Conservation (phyloP, 352 stramenopile genomes). For the Globisporangium nagaii region DNA sequence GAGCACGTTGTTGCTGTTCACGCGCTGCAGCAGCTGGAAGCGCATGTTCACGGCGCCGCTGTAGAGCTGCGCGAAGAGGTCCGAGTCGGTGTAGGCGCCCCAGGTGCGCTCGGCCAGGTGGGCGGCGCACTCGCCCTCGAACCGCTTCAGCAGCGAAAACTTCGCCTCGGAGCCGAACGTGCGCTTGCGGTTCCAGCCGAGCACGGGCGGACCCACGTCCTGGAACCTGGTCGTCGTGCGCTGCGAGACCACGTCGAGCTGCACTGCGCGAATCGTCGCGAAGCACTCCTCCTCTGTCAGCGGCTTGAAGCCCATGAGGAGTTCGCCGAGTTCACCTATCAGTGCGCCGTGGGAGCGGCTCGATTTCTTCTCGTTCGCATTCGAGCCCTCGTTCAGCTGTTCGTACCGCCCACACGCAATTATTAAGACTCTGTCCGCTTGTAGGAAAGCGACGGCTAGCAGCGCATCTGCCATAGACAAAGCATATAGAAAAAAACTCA, state of each 20-base stretch:
- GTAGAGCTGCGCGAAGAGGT: constrained; percentile 29
- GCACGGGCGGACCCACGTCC: constrained; percentile 12
- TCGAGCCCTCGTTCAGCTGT: no score
- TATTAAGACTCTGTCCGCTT: no score
- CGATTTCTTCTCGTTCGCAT: constrained; percentile 2
- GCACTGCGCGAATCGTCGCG: constrained; percentile 7
- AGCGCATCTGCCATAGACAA: no score
- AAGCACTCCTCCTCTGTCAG: constrained; percentile 21
- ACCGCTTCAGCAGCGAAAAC: constrained; percentile 29
- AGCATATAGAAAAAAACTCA: neutral
- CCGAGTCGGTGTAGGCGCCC: constrained; percentile 22
- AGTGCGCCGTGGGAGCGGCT: no score
- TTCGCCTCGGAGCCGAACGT: constrained; percentile 15
- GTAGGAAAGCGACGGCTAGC: no score
- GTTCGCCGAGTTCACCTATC: no score
- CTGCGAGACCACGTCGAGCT: constrained; percentile 18
- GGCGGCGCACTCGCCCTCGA: constrained; percentile 10
- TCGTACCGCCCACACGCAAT: no score
- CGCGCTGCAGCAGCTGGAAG: constrained; percentile 29
- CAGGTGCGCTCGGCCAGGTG: constrained; percentile 15
- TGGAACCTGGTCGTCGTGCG: constrained; percentile 6
- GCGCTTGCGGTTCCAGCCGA: constrained; percentile 33
- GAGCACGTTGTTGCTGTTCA: constrained; percentile 26
- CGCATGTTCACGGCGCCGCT: constrained; percentile 22
- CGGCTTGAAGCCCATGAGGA: constrained; percentile 20